Evolutionary conservation across 441 rosid genomes (phyloP), one percentile per base, ranked within the genome.

Genomic region (Macaranga tanarius): DNA sequence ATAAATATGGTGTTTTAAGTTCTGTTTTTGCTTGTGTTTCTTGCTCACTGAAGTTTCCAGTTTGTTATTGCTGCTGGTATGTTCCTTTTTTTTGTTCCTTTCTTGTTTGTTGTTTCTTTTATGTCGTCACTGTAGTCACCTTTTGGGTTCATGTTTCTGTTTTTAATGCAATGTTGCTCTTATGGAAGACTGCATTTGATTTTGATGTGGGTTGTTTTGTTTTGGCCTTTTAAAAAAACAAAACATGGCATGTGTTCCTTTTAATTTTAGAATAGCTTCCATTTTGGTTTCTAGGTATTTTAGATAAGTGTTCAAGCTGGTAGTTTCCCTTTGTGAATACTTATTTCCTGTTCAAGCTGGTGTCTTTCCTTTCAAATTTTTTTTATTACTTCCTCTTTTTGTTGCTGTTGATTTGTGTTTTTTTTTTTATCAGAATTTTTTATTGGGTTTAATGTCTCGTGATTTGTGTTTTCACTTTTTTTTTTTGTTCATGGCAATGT

Each of bases 401-500:
- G 10, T n/a, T 52, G 19, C 44, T n/a, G 34, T 42, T 42, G 8
- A 42, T 42, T 7, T 42, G 13, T 58, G 52, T 42, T 28, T 13
- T 52, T 23, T 15, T 22, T 7, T 38, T 52, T 62, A 31, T 31
- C 20, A 2, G 13, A n/a, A 4, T 0, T 2, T 61, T 17, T 63
- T 15, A 9, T 55, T 45, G 23, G 51, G 67, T 22, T 28, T 68
- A 13, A 13, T 42, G 28, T 12, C 56, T 31, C 51, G 17, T 62
- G 48, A n/a, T 70, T 45, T 48, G 44, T 20, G 5, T 67, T 66
- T 47, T 67, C 69, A 26, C 55, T 34, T 50, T 76, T 12, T 25
- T 51, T 61, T 48, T 8, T 19, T 28, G 38, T 59, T 71, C 8
- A 75, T 81, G 57, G 77, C 67, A 69, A 71, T 71, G 67, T 71